Evolutionary conservation across 371 early-diverging fungal species (phyloP), one percentile per base, ranked within the genome.

Genomic region (Globomyces sp.): DNA sequence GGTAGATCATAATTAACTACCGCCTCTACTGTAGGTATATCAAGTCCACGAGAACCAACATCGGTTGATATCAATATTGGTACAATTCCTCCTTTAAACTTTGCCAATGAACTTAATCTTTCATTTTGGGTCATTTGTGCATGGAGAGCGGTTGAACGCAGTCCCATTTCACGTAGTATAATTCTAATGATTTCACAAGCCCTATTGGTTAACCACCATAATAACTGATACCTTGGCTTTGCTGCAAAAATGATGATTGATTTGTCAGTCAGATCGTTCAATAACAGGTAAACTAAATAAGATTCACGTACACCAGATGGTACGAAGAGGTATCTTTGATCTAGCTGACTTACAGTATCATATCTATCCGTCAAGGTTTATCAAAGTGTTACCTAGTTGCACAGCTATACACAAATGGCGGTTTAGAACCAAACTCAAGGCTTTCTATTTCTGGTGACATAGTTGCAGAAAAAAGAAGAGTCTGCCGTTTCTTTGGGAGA

Each of bases 1-100:
- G 99, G 99, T 6, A 99, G 82, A 74, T 99, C 97, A 76, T 91
- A 97, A 70, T 99, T 99, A 63, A 99, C 77, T 4, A 99, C 99
- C 51, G 92, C 73, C 64, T 95, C 87, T 3, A 99, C 99, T 0
- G 90, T 82, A 8, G 97, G 96, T 66, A 99, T 99, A 87, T 99
- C 99, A 53, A 99, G 81, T 77, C 99, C 99, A 83, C 99, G 78
- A 77, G 91, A 89, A 49, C 93, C 99, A 9, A 99, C 98, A 77
- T 99, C 99, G 0, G 99, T 99, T 9, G 97, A 92, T 34, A 99
- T 86, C 60, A 99, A 77, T 5, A 97, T 86, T 40, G 85, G 86
- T 24, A 91, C 86, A 4, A 90, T 87, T 58, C 89, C 89, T 41
- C 91, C 85, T 62, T 91, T 92, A 81, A 99, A 99, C 79, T 90